These are phyloP conservation scores for Fusarium tjaetaba DNA, from an alignment of 2,329 filamentous ascomycete genomes.

Conservation along the genomic window DNA sequence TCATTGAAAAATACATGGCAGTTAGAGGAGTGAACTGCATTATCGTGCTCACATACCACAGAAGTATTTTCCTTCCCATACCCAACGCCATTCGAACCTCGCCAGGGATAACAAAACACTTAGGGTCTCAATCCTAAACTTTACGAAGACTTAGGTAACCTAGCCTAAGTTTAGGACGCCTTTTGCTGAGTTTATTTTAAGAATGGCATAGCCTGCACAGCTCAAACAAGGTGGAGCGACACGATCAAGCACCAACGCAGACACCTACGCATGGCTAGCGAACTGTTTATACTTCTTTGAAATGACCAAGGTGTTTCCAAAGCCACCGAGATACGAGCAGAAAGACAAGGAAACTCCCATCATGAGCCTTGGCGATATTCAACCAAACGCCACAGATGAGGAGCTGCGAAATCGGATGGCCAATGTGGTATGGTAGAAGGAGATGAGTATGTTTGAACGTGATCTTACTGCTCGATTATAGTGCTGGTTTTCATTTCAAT, in stretches of 20 bases:
- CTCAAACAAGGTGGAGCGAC: too few species aligned
- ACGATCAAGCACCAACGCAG: not conserved
- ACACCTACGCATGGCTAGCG: not conserved
- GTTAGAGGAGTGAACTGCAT: not conserved
- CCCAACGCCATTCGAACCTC: not conserved
- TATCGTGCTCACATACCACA: too few species aligned
- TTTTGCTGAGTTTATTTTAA: not conserved
- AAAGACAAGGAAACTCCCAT: not conserved
- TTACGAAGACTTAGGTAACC: not conserved
- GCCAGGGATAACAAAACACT: fast-evolving
- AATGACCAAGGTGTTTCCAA: not conserved
- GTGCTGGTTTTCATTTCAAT: too few species aligned
- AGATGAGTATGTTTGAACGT: too few species aligned
- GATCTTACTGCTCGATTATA: too few species aligned
- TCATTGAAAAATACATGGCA: too few species aligned
- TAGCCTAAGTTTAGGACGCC: not conserved
- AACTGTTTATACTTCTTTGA: not conserved
- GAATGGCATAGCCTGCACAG: not conserved
- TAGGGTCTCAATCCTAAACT: not conserved
- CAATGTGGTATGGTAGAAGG: not conserved
- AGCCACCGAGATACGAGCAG: not conserved
- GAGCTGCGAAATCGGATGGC: not conserved
- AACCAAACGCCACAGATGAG: not conserved
- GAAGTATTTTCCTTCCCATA: too few species aligned
- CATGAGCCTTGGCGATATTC: not conserved